A percentile compares a stretch with the other conserved stretches of the same genome.
phyloP scores from a whole-genome alignment of 108 stramenopile species.

The Heterococcus sp. region DNA sequence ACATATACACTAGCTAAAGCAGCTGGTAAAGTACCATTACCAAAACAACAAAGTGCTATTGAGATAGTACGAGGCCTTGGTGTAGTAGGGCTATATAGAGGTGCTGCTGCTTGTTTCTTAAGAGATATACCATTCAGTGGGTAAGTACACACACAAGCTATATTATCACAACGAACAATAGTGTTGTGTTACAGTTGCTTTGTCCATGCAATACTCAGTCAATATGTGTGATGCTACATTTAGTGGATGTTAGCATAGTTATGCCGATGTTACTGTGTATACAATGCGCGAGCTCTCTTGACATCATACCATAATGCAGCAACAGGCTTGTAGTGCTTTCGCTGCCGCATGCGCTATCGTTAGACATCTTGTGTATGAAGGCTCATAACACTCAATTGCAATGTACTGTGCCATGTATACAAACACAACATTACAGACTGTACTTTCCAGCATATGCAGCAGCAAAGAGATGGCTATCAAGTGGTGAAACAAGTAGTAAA shows the following conservation, averaged over 20 bases:
- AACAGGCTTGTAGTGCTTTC: too few species aligned
- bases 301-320: neutral
- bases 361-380: neutral
- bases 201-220: too few species aligned
- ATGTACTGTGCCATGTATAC: neutral
- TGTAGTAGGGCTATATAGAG: conserved; percentile 40
- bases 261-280: neutral
- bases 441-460: conserved; percentile 52
- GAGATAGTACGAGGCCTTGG: conserved; percentile 31
- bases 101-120: conserved; percentile 36
- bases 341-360: neutral
- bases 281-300: neutral
- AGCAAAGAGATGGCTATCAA: conserved; percentile 28
- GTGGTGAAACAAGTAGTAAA: neutral
- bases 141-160: neutral
- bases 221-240: too few species aligned
- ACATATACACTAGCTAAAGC: neutral
- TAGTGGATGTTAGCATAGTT: too few species aligned
- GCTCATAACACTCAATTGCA: neutral
- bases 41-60: conserved; percentile 1
- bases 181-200: too few species aligned
- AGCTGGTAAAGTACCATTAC: conserved; percentile 17
- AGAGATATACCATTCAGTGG: conserved; percentile 7
- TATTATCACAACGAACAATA: too few species aligned
- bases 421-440: conserved; percentile 1